Evolutionary conservation across 2,329 filamentous ascomycete genomes (phyloP), one percentile per base, ranked within the genome.

Genomic region (Hypomyces perniciosus): DNA sequence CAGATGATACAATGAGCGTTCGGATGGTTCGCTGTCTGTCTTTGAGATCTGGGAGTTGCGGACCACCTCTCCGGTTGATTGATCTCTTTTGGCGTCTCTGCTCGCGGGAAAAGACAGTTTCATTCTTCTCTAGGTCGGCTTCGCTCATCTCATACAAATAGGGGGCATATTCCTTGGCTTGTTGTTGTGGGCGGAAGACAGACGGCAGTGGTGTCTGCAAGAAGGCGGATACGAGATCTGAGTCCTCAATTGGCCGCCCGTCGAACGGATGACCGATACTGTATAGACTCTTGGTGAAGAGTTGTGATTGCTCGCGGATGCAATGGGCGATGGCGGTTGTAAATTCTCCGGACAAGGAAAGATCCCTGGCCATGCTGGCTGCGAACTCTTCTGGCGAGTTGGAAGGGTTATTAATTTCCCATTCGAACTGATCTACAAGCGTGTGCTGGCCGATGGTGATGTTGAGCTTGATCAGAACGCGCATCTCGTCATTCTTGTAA

Each of bases 401-500:
- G 49, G 86, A 74, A 0, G 91, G 87, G 66, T 96, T 95, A 70
- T 97, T 97, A 65, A 97, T 90, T 61, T 99, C 93, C 93, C 93
- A 99, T 69, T 99, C 93, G 55, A 99, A 97, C 66, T 97, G 93
- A 63, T 99, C 93, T 34, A 96, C 86, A 28, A 99, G 76, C 0
- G 91, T 97, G 64, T 95, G 89, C 56, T 89, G 86, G 38, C 92
- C 93, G 63, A 99, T 96, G 6, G 93, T 97, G 63, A 99, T 96
- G 69, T 97, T 96, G 46, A 99, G 78, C 69, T 96, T 97, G 69
- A 99, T 83, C 40, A 95, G 74, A 59, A 99, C 88, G 46, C 93
- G 86, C 92, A 99, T 96, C 72, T 99, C 93, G 65, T 99, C 93
- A 65, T 99, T 96, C 70, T 97, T 97, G 74, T 96, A 96, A 6